phyloP scores from a whole-genome alignment of 768 basidiomycete species.

The Suillus variegatus region DNA sequence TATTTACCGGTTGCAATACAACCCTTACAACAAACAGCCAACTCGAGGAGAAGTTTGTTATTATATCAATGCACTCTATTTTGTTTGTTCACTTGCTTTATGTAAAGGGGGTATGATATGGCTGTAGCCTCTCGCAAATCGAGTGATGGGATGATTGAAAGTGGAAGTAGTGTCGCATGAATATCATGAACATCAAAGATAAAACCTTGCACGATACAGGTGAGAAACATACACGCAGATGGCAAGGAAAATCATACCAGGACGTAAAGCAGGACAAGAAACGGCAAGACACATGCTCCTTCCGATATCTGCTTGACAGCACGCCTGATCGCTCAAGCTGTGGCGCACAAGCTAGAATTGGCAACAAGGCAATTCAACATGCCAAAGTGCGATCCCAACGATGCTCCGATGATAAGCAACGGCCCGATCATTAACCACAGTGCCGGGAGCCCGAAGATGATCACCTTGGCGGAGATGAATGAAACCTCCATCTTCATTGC shows the following conservation, averaged over 20 bases:
- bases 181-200: neutral
- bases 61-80: neutral
- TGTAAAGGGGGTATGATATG: neutral
- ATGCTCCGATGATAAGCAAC: conserved; percentile 1
- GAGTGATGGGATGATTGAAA: neutral
- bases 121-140: neutral
- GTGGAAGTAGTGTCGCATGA: neutral
- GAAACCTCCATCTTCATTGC: conserved; percentile 8
- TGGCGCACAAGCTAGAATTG: neutral
- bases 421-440: conserved; percentile 4
- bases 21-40: neutral
- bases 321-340: neutral
- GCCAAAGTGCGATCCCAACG: conserved; percentile 6
- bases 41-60: neutral
- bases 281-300: neutral
- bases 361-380: neutral
- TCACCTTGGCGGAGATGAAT: conserved; percentile 6
- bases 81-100: neutral
- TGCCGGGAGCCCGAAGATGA: conserved; percentile 5
- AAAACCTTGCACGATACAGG: neutral
- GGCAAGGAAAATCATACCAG: neutral
- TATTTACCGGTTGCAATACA: neutral
- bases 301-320: neutral
- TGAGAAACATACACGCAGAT: neutral
- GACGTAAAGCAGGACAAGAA: neutral